Percentiles rank a stretch among this genome's conserved stretches.
Evolutionary conservation across 805 yeast genomes (phyloP).

Genomic region (Yarrowia sp.): DNA sequence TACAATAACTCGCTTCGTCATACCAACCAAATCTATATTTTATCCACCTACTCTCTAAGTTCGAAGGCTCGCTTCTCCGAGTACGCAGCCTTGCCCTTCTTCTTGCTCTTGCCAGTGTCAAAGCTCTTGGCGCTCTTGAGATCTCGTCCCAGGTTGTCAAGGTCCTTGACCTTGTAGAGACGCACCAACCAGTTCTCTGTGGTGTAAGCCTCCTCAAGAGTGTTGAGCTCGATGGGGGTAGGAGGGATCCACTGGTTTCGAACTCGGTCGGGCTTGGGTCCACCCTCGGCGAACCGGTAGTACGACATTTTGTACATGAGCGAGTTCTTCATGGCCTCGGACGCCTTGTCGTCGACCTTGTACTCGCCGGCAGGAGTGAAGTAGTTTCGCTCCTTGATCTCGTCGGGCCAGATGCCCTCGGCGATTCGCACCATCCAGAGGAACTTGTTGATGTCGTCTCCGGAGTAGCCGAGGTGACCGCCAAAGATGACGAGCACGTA

Average conservation of each 20-base stretch:
- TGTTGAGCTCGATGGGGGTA: conserved; percentile 56
- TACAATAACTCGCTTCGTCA: neutral
- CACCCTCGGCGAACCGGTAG: conserved; percentile 72
- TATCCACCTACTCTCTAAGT: conserved; percentile 25
- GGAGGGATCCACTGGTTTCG: conserved; percentile 74
- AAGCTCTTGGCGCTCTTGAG: conserved; percentile 30
- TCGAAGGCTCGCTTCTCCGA: conserved; percentile 20
- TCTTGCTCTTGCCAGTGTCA: conserved; percentile 29
- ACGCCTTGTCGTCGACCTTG: conserved; percentile 76
- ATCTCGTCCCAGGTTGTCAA: conserved; percentile 83
- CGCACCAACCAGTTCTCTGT: conserved; percentile 96
- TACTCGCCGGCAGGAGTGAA: conserved; percentile 87
- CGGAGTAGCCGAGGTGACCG: conserved; percentile 87
- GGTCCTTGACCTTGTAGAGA: conserved; percentile 85
- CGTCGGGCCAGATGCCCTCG: conserved; percentile 99
- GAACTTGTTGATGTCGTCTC: conserved; percentile 95
- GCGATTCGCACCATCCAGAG: conserved; percentile 98
- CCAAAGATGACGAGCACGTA: conserved; percentile 92
- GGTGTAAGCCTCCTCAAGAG: conserved; percentile 91
- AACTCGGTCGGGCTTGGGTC: conserved; percentile 76
- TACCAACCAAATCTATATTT: conserved; percentile 21
- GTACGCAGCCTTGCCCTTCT: conserved; percentile 29
- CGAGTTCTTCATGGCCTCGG: conserved; percentile 82
- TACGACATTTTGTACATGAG: conserved; percentile 93
- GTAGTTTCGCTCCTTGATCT: conserved; percentile 77